phyloP scores from a whole-genome alignment of 441 rosid genomes.

The Erodium trifolium region DNA sequence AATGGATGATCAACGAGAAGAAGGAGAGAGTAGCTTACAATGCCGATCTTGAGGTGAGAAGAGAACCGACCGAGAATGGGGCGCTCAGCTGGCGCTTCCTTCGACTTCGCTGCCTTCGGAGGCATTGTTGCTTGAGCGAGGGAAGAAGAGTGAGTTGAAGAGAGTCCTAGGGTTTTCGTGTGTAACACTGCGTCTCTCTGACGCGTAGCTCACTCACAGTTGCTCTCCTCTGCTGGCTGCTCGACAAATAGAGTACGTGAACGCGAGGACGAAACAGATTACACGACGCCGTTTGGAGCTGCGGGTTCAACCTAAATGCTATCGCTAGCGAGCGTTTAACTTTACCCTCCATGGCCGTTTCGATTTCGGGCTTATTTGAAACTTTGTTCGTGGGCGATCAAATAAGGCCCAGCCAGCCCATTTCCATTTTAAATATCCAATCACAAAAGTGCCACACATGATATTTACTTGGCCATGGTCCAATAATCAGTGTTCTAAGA shows the following conservation, averaged over 20 bases:
- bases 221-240: background rate
- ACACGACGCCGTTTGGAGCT: background rate
- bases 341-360: no score
- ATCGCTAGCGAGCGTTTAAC: no score
- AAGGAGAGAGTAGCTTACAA: conserved; percentile 35
- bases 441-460: background rate
- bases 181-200: background rate
- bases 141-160: background rate
- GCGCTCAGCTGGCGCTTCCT: conserved; percentile 84
- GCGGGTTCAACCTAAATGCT: no score
- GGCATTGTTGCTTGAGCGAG: conserved; percentile 44
- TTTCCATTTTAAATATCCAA: background rate
- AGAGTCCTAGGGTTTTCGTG: background rate
- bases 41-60: conserved; percentile 98
- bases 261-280: background rate
- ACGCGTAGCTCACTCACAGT: background rate
- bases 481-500: no score
- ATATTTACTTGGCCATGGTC: no score
- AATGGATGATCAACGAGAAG: background rate
- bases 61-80: conserved; percentile 98
- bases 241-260: background rate
- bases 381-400: no score
- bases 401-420: no score
- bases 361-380: no score
- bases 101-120: conserved; percentile 80